phyloP scores from a whole-genome alignment of 495 filamentous ascomycete genomes.

The Cryomyces antarcticus region DNA sequence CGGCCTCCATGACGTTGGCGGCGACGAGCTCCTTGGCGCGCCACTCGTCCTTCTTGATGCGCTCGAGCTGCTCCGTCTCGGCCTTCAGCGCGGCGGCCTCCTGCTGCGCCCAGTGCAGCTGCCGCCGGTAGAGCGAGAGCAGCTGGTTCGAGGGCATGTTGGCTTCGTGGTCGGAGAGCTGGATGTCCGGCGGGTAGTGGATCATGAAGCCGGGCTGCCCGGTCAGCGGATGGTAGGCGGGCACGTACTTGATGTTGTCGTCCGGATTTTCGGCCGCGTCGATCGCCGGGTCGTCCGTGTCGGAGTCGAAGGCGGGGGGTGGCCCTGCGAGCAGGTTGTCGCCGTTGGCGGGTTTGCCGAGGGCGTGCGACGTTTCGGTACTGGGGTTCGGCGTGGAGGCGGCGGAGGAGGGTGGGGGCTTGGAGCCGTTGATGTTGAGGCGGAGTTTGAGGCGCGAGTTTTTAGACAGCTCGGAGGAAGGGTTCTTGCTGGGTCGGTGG shows the following conservation, averaged over 20 bases:
- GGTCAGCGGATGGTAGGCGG: slow-evolving; percentile 11
- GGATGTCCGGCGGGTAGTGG: slow-evolving; percentile 35
- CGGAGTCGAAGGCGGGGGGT: slow-evolving; percentile 12
- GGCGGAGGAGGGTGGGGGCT: slow-evolving; percentile 1
- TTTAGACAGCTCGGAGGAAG: neutral
- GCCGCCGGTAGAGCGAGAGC: slow-evolving; percentile 49
- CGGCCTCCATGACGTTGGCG: slow-evolving; percentile 37
- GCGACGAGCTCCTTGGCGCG: slow-evolving; percentile 56
- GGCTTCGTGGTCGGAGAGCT: slow-evolving; percentile 57
- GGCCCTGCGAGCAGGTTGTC: neutral
- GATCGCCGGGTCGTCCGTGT: slow-evolving; percentile 4
- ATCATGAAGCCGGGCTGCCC: slow-evolving; percentile 21
- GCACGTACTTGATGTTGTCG: slow-evolving; percentile 19
- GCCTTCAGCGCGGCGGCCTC: slow-evolving; percentile 40
- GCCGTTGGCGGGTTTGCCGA: neutral
- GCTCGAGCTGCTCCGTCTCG: slow-evolving; percentile 41
- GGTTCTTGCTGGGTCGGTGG: slow-evolving; percentile 4
- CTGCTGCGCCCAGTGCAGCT: slow-evolving; percentile 62
- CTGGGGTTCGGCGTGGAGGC: slow-evolving; percentile 9
- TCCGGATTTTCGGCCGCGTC: neutral
- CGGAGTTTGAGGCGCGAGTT: slow-evolving; percentile 13
- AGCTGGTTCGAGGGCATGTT: slow-evolving; percentile 46
- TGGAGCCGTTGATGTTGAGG: slow-evolving; percentile 6
- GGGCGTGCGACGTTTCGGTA: slow-evolving; percentile 4
- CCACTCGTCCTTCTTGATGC: slow-evolving; percentile 57